Evolutionary conservation across 1,139 yeast genomes (phyloP), one percentile per base, ranked within the genome.

Genomic region (Candida sp.): DNA sequence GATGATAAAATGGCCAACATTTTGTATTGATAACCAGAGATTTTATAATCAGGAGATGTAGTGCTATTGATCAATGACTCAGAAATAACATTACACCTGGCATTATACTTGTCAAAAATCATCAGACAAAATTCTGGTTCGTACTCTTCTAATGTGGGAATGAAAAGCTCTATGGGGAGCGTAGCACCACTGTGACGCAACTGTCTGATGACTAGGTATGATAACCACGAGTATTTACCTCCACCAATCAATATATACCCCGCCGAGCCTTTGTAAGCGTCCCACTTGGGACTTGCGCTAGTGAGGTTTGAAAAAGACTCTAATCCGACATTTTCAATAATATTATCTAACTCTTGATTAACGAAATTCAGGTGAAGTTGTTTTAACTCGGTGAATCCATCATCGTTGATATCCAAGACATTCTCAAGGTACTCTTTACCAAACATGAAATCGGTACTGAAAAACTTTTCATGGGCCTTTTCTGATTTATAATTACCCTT

Each of bases 1-100:
- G 87, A 81, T 22, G 80, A 64, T 44, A 84, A 62, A 30, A 84
- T 56, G 0, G 89, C 87, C 48, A 84, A 66, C 63, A 77, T 71
- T 55, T 84, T 84, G 57, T 73, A 77, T 62, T 84, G 89, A 56
- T 70, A 84, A 1, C 87, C 85, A 11, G 74, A 71, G 42, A 81
- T 58, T 29, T 67, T 60, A 47, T 74, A 70, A 25, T 25, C 29
- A 40, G 60, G 54, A 8, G 47, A 35, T 4, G 52, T 48, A 43
- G 71, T 60, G 30, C 55, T 49, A 2, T 44, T 44, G 3, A 64
- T 54, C 35, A 72, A 55, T 0, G 45, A 41, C 11, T 57, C 63
- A 44, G 70, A 71, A 53, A 77, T 66, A 23, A 75, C 65, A 50
- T 77, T 70, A 68, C 87, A 82, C 46, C 74, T 68, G 9, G 83